Percentiles rank a stretch among this genome's conserved stretches.
These are phyloP conservation scores for Sanghuangporus sanghuang DNA, from an alignment of 1,284 basidiomycete species.

Conservation along the genomic window DNA sequence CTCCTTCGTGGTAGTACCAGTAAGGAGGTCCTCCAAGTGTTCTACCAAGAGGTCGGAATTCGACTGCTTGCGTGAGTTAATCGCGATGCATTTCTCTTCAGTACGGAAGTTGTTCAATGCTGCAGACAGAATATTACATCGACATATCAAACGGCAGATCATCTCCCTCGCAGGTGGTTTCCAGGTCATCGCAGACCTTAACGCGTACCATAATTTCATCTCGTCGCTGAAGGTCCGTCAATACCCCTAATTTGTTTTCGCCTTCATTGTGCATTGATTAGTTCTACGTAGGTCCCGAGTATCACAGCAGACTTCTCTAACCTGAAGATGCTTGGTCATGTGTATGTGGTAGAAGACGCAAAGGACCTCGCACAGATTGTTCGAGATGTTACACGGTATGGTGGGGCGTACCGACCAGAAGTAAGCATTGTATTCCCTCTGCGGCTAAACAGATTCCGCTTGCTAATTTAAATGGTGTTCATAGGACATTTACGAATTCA, in stretches of 20 bases:
- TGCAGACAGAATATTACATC: constrained; percentile 76
- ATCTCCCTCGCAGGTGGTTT: constrained; percentile 93
- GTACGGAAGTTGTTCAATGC: constrained; percentile 9
- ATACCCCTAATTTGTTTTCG: not conserved
- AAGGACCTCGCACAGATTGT: constrained; percentile 95
- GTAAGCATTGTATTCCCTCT: constrained; percentile 35
- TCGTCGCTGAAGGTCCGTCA: constrained; percentile 63
- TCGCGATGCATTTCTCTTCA: no score
- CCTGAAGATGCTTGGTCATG: constrained; percentile 94
- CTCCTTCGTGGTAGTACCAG: constrained; percentile 90
- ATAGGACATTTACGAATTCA: constrained; percentile 90
- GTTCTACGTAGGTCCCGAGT: constrained; percentile 40
- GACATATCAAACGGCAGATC: constrained; percentile 95
- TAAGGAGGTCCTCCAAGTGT: constrained; percentile 94
- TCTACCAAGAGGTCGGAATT: constrained; percentile 95
- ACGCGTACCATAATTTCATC: constrained; percentile 89
- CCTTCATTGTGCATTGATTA: not conserved
- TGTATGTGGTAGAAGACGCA: constrained; percentile 89
- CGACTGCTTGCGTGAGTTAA: constrained; percentile 76
- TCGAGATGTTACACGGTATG: constrained; percentile 89
- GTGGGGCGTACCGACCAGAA: constrained; percentile 89
- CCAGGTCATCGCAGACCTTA: constrained; percentile 94
- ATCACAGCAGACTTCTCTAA: constrained; percentile 88
- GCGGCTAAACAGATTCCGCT: constrained; percentile 15
- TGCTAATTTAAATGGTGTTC: not conserved